phyloP scores from a whole-genome alignment of 257 asterid species.

The Mentha longifolia region DNA sequence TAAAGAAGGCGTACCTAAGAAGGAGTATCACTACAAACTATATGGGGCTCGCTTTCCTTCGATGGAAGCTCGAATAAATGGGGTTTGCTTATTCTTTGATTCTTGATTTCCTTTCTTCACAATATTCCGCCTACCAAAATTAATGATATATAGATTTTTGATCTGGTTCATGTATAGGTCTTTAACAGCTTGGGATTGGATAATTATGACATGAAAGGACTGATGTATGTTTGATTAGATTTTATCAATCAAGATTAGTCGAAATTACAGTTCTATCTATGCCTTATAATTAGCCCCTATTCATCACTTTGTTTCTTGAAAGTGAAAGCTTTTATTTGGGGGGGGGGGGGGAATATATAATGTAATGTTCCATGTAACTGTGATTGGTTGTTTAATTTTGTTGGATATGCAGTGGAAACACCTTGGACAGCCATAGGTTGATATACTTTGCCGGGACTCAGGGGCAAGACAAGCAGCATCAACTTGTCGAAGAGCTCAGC shows the following conservation, averaged over 20 bases:
- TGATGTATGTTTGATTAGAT: slow-evolving; percentile 24
- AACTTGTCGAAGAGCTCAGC: slow-evolving; percentile 72
- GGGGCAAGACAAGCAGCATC: slow-evolving; percentile 67
- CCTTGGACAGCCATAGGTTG: slow-evolving; percentile 41
- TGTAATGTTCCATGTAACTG: too few species aligned
- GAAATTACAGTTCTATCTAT: background rate
- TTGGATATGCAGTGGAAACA: slow-evolving; percentile 33
- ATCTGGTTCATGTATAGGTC: slow-evolving; percentile 28
- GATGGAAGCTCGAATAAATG: slow-evolving; percentile 64
- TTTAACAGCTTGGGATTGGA: slow-evolving; percentile 41
- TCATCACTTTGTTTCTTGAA: background rate
- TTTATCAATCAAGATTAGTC: background rate
- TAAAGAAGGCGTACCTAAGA: slow-evolving; percentile 69
- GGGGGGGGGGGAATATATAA: background rate
- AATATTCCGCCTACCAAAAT: too few species aligned
- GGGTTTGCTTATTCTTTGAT: slow-evolving; percentile 45
- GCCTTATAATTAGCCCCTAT: background rate
- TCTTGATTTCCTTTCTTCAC: background rate
- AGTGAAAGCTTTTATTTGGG: background rate
- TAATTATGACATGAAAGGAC: slow-evolving; percentile 37
- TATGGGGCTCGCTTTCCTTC: slow-evolving; percentile 70
- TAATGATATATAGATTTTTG: background rate
- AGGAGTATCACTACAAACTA: slow-evolving; percentile 52
- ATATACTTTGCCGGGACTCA: slow-evolving; percentile 39
- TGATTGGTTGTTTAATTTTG: background rate